phyloP scores from a whole-genome alignment of 441 rosid species.

The Aleurites moluccanus region DNA sequence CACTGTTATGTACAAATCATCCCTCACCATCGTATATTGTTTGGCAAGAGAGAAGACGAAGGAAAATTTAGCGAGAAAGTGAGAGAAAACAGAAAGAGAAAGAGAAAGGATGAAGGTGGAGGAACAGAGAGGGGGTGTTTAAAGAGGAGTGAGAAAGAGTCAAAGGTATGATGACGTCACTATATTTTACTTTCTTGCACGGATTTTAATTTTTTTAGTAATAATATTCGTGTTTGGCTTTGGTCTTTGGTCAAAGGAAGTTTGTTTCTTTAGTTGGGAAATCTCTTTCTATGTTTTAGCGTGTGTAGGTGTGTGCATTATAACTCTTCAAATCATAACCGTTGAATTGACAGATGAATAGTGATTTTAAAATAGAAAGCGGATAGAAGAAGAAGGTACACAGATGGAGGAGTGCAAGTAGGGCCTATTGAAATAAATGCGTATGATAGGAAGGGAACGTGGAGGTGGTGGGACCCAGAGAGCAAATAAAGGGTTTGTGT shows the following conservation, averaged over 20 bases:
- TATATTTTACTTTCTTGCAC: conserved; percentile 5
- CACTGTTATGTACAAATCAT: conserved; percentile 63
- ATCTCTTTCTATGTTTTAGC: not conserved
- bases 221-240: conserved; percentile 25
- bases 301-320: not conserved
- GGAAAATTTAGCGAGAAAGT: conserved; percentile 25
- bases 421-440: conserved; percentile 15
- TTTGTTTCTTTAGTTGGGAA: conserved; percentile 15
- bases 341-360: not conserved
- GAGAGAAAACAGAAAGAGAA: conserved; percentile 16
- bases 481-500: not conserved
- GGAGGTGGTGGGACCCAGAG: conserved; percentile 13
- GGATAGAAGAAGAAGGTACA: conserved; percentile 5
- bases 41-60: conserved; percentile 27
- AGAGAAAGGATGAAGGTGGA: conserved; percentile 15
- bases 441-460: conserved; percentile 31
- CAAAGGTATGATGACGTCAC: conserved; percentile 60
- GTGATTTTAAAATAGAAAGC: no score
- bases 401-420: not conserved
- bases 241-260: conserved; percentile 54
- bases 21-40: conserved; percentile 51
- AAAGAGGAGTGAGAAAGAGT: conserved; percentile 42
- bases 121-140: conserved; percentile 33
- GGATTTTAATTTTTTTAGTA: conserved; percentile 9
- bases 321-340: not conserved